Evolutionary conservation across 108 stramenopile genomes (phyloP).

Genomic region (Nitzschia sp.): DNA sequence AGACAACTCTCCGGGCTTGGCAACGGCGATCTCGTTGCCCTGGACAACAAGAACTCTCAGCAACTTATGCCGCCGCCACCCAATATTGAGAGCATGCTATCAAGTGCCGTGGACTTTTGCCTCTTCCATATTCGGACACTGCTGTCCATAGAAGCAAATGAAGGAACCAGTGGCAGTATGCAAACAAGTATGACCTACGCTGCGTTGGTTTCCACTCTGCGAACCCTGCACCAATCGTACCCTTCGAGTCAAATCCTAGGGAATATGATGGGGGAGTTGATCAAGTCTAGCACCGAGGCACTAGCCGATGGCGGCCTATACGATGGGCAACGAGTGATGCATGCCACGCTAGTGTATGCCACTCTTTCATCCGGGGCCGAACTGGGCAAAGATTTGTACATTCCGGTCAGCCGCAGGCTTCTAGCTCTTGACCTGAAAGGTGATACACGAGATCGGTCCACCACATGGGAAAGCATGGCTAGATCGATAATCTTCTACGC

Average conservation of each 20-base stretch:
- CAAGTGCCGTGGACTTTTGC: constrained; percentile 60
- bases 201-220: constrained; percentile 51
- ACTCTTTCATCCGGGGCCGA: constrained; percentile 69
- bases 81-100: constrained; percentile 68
- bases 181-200: constrained; percentile 45
- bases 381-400: constrained; percentile 20
- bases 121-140: constrained; percentile 47
- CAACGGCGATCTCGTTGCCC: constrained; percentile 76
- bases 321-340: constrained; percentile 15
- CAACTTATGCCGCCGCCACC: constrained; percentile 76
- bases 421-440: constrained; percentile 3
- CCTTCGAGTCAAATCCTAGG: constrained; percentile 63
- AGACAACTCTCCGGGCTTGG: constrained; percentile 70
- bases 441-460: constrained; percentile 22
- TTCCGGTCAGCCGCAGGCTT: constrained; percentile 30
- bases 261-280: constrained; percentile 41
- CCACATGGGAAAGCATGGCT: constrained; percentile 47
- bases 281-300: constrained; percentile 26
- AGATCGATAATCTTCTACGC: constrained; percentile 67
- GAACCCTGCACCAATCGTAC: constrained; percentile 52
- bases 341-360: constrained; percentile 48
- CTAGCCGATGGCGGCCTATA: background rate
- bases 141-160: constrained; percentile 29
- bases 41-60: constrained; percentile 43
- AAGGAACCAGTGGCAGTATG: constrained; percentile 18